These are phyloP conservation scores for Chrysanthemum makinoi DNA, from an alignment of 129 eudicot genomes.

Conservation along the genomic window DNA sequence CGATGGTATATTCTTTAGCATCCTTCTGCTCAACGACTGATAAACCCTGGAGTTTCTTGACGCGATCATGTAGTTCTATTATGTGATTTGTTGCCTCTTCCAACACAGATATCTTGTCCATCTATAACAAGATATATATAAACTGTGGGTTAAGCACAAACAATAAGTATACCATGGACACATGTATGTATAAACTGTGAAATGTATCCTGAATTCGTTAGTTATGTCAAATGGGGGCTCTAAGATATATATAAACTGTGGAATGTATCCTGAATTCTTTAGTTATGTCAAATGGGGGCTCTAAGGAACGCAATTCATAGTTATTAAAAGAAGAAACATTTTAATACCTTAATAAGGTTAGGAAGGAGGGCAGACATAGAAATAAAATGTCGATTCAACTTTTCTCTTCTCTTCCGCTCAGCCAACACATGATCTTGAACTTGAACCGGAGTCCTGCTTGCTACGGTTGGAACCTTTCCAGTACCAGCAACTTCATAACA, in stretches of 20 bases:
- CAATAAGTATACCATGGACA: no score
- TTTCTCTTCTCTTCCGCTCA: slow-evolving; percentile 70
- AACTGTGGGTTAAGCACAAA: not conserved
- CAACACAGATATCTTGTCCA: slow-evolving; percentile 57
- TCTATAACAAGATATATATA: slow-evolving; percentile 22
- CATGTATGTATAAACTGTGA: no score
- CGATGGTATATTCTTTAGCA: slow-evolving; percentile 22
- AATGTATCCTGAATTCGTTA: no score
- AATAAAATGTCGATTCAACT: slow-evolving; percentile 46
- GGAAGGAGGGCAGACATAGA: slow-evolving; percentile 65
- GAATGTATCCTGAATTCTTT: no score
- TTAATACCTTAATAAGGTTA: slow-evolving; percentile 50
- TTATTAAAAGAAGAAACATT: no score
- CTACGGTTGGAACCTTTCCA: slow-evolving; percentile 24
- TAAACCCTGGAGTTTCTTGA: slow-evolving; percentile 40
- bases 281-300: no score
- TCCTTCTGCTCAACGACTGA: slow-evolving; percentile 20
- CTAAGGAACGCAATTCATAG: no score
- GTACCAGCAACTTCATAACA: slow-evolving; percentile 21
- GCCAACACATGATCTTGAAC: slow-evolving; percentile 69
- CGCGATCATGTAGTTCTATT: slow-evolving; percentile 42
- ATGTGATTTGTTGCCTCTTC: slow-evolving; percentile 50
- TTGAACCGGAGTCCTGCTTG: slow-evolving; percentile 45
- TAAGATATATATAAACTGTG: no score
- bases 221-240: no score